Conservation (phyloP, 768 basidiomycete species). For the Rossbeevera mucosa region DNA sequence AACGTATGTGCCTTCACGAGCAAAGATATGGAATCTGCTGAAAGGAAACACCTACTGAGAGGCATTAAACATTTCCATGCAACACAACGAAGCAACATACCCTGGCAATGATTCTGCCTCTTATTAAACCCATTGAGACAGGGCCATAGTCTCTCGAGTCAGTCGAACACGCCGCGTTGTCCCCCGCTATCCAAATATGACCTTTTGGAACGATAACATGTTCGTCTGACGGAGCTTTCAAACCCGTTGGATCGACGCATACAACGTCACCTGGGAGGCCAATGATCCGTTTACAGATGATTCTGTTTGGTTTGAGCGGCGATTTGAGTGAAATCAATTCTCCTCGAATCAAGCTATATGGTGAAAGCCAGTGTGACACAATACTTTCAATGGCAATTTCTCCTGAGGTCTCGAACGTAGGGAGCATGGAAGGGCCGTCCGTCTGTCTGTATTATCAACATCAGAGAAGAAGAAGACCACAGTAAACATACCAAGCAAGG, state of each 20-base stretch:
- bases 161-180: slow-evolving; percentile 76
- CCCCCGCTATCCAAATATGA: slow-evolving; percentile 87
- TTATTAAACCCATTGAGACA: slow-evolving; percentile 75
- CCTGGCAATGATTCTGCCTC: slow-evolving; percentile 60
- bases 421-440: slow-evolving; percentile 75
- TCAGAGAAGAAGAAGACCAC: not conserved
- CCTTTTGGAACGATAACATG: slow-evolving; percentile 80
- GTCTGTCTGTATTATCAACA: slow-evolving; percentile 40
- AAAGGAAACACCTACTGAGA: slow-evolving; percentile 29
- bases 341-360: slow-evolving; percentile 56
- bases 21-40: slow-evolving; percentile 25
- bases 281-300: slow-evolving; percentile 85
- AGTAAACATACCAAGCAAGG: slow-evolving; percentile 43
- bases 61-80: slow-evolving; percentile 1
- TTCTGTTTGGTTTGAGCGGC: slow-evolving; percentile 58
- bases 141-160: slow-evolving; percentile 95
- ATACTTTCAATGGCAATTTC: slow-evolving; percentile 65
- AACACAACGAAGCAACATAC: slow-evolving; percentile 35
- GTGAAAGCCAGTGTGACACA: slow-evolving; percentile 48
- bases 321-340: slow-evolving; percentile 73
- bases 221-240: slow-evolving; percentile 56
- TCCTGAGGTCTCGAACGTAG: slow-evolving; percentile 56
- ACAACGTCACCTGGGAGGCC: slow-evolving; percentile 87
- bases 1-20: slow-evolving; percentile 17
- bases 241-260: slow-evolving; percentile 82